Percentiles rank a stretch among this genome's conserved stretches.
Conservation (phyloP, 2,329 filamentous ascomycete genomes). For the Hortaea werneckii region DNA sequence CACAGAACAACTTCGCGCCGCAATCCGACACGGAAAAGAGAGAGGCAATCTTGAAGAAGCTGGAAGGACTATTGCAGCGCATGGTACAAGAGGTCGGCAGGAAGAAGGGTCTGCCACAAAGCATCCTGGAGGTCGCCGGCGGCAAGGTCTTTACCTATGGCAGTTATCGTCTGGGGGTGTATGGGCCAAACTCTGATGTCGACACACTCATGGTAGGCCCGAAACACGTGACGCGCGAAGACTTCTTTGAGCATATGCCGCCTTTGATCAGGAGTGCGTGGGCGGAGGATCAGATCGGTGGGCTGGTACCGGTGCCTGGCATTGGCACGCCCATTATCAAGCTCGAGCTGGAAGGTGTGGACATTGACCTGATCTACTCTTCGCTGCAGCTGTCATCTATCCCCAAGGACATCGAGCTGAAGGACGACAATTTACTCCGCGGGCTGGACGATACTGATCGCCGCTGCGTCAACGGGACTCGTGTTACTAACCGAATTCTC, state of each 20-base stretch:
- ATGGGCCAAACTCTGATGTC: conserved; percentile 92
- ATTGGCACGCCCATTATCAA: conserved; percentile 97
- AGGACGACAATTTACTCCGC: conserved; percentile 73
- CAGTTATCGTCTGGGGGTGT: conserved; percentile 89
- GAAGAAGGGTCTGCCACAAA: conserved; percentile 62
- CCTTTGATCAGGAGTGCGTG: conserved; percentile 66
- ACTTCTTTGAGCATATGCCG: conserved; percentile 91
- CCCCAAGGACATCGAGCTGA: conserved; percentile 56
- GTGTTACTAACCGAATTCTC: conserved; percentile 88
- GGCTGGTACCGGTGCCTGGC: conserved; percentile 75
- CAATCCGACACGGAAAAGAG: conserved; percentile 73
- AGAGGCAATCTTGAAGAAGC: conserved; percentile 57
- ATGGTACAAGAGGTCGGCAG: conserved; percentile 76
- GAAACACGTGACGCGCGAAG: conserved; percentile 75
- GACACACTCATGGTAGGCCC: conserved; percentile 90
- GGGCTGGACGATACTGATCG: conserved; percentile 81
- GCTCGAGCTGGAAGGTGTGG: conserved; percentile 81
- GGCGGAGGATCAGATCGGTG: conserved; percentile 67
- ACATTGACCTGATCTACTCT: conserved; percentile 77
- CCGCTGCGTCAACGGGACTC: conserved; percentile 83
- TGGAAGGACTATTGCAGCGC: conserved; percentile 72
- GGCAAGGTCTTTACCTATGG: conserved; percentile 95
- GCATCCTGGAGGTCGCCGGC: conserved; percentile 70
- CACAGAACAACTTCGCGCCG: conserved; percentile 85
- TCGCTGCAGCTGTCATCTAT: conserved; percentile 33